phyloP scores from a whole-genome alignment of 257 asterid species.

The Penstemon eatonii region DNA sequence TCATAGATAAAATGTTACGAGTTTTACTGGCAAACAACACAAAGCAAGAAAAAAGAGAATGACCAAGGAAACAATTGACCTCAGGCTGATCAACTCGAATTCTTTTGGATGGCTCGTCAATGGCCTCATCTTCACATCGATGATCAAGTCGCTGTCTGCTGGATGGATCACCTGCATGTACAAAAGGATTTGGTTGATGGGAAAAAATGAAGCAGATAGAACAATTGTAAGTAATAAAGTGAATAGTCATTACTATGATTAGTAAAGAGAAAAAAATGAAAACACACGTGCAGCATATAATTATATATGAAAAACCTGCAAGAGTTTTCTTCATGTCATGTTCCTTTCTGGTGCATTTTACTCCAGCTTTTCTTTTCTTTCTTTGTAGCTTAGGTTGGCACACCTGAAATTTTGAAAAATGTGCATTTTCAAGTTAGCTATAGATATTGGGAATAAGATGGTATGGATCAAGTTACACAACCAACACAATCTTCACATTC shows the following conservation, averaged over 20 bases:
- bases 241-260: neutral
- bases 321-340: too few relatives aligned
- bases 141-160: conserved; percentile 22
- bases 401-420: neutral
- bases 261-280: too few relatives aligned
- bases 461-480: too few relatives aligned
- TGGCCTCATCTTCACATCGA: neutral
- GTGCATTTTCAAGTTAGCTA: neutral
- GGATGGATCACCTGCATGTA: conserved; percentile 32
- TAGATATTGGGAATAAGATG: neutral
- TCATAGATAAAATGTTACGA: conserved; percentile 6
- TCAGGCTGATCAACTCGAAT: conserved; percentile 26
- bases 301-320: neutral
- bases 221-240: conserved; percentile 1
- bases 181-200: conserved; percentile 30
- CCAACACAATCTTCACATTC: neutral
- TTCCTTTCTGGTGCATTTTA: neutral
- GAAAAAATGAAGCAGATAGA: conserved; percentile 20
- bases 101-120: neutral
- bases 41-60: conserved; percentile 20
- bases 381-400: neutral
- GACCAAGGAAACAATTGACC: conserved; percentile 43
- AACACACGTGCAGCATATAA: too few relatives aligned
- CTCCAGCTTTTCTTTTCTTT: neutral
- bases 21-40: conserved; percentile 10